Evolutionary conservation across 2,329 filamentous ascomycete species (phyloP).

Genomic region (Fusarium bactridioides): DNA sequence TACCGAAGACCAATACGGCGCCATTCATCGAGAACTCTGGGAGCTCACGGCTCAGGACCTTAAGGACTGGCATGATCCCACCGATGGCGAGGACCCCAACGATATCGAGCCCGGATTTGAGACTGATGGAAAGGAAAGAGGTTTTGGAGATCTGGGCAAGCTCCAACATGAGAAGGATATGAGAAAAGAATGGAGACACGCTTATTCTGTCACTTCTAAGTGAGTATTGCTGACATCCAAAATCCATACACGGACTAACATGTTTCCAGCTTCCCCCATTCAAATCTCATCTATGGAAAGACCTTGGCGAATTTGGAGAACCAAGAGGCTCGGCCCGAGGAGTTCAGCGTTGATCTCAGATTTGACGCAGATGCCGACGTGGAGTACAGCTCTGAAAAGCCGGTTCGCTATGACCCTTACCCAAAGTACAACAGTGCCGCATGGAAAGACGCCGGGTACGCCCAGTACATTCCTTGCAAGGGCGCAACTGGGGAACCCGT

Average conservation of each 20-base stretch:
- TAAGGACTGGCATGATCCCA: slow-evolving; percentile 47
- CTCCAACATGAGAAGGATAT: slow-evolving; percentile 54
- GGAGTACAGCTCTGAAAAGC: slow-evolving; percentile 55
- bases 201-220: slow-evolving; percentile 52
- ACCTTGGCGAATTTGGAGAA: slow-evolving; percentile 58
- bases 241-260: slow-evolving; percentile 34
- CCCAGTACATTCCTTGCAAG: slow-evolving; percentile 68
- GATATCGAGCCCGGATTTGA: slow-evolving; percentile 49
- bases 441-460: slow-evolving; percentile 66
- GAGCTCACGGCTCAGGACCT: slow-evolving; percentile 49
- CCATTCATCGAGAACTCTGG: slow-evolving; percentile 41
- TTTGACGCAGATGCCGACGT: slow-evolving; percentile 46
- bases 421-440: slow-evolving; percentile 70
- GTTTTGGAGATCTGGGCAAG: slow-evolving; percentile 44
- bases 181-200: slow-evolving; percentile 51
- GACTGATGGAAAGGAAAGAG: slow-evolving; percentile 47
- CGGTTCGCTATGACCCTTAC: slow-evolving; percentile 73
- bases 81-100: slow-evolving; percentile 47
- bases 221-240: slow-evolving; percentile 42
- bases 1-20: slow-evolving; percentile 13
- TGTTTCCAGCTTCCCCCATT: slow-evolving; percentile 49
- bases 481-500: slow-evolving; percentile 68
- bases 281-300: slow-evolving; percentile 64
- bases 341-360: slow-evolving; percentile 43
- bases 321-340: slow-evolving; percentile 48